Percentiles rank a stretch among this genome's conserved stretches.
These are phyloP conservation scores for Melocanna baccifera DNA, from an alignment of 176 grass and related monocot species.

Conservation along the genomic window DNA sequence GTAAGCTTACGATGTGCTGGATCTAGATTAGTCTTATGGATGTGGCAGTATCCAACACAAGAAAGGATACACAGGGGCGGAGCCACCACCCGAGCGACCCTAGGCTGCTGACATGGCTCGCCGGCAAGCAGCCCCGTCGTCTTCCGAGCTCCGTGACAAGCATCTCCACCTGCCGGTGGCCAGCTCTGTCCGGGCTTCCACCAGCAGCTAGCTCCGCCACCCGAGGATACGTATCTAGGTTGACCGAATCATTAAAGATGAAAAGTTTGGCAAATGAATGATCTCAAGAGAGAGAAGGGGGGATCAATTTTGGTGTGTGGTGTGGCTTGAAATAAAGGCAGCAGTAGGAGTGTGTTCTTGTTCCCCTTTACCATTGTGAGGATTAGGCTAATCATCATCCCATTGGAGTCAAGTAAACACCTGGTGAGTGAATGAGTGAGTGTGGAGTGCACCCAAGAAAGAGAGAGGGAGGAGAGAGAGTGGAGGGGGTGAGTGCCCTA, in stretches of 20 bases:
- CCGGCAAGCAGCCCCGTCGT: too few species aligned
- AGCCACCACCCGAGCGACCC: too few species aligned
- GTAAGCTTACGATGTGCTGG: background rate
- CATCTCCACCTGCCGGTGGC: too few species aligned
- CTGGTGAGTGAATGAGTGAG: conserved; percentile 23
- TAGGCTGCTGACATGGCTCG: too few species aligned
- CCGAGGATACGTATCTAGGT: background rate
- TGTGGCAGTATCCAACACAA: background rate
- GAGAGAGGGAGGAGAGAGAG: background rate
- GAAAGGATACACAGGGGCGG: background rate
- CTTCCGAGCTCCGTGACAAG: too few species aligned
- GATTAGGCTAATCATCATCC: conserved; percentile 15
- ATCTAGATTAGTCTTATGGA: background rate
- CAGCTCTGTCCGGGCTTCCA: too few species aligned
- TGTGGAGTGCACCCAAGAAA: conserved; percentile 50
- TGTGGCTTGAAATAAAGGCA: background rate
- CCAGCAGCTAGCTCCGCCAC: too few species aligned
- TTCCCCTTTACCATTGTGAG: background rate
- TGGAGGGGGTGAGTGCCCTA: conserved; percentile 32
- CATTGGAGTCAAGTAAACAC: background rate
- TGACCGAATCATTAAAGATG: background rate
- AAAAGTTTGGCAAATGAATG: background rate
- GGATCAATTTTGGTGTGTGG: background rate
- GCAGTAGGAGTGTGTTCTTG: background rate
- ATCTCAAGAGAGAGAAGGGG: background rate